Evolutionary conservation across 139 green algal genomes (phyloP).

Genomic region (Chlamydomonas sp.): DNA sequence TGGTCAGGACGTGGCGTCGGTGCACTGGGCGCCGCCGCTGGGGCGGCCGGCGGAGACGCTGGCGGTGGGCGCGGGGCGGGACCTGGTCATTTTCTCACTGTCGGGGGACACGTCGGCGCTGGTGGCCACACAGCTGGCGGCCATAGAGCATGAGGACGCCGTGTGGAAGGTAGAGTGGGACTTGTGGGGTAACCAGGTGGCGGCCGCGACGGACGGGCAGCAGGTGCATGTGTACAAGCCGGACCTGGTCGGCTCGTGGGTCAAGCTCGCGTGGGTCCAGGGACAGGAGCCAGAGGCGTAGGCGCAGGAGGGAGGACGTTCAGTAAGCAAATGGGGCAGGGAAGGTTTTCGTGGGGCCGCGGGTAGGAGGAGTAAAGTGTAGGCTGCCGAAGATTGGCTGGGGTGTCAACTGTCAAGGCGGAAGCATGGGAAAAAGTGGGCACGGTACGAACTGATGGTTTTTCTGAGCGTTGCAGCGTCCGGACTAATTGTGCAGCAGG

Average conservation of each 20-base stretch:
- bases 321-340: not conserved
- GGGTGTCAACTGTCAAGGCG: too few relatives aligned
- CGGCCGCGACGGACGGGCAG: constrained; percentile 27
- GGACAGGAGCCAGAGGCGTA: not conserved
- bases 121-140: constrained; percentile 2
- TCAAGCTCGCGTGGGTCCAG: constrained; percentile 6
- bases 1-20: not conserved
- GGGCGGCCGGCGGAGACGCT: constrained; percentile 49
- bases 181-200: constrained; percentile 54
- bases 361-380: too few relatives aligned
- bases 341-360: too few relatives aligned
- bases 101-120: constrained; percentile 23
- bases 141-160: constrained; percentile 17
- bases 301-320: not conserved
- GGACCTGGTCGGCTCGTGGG: constrained; percentile 45
- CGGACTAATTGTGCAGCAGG: too few relatives aligned
- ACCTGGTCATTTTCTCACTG: constrained; percentile 47
- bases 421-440: too few relatives aligned
- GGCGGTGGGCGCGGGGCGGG: constrained; percentile 41
- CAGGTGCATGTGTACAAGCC: constrained; percentile 46
- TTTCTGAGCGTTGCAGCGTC: too few relatives aligned
- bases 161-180: constrained; percentile 63
- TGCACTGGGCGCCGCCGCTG: constrained; percentile 60
- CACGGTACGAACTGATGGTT: too few relatives aligned
- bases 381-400: too few relatives aligned